phyloP scores from a whole-genome alignment of 176 grass and related monocot species.

The Paspalum vaginatum region DNA sequence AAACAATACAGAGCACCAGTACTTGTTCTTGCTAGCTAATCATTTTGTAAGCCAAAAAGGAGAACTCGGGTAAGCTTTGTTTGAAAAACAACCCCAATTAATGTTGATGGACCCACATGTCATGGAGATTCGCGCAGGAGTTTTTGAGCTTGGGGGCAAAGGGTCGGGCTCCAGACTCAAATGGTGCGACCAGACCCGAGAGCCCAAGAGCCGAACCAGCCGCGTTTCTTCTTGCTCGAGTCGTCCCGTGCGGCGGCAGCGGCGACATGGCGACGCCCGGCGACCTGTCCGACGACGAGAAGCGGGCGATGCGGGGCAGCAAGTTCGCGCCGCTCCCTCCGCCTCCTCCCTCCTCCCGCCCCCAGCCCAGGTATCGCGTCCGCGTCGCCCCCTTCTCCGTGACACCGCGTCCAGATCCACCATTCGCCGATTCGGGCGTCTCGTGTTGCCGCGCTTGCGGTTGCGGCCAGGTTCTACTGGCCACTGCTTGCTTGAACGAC shows the following conservation, averaged over 20 bases:
- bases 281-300: conserved; percentile 76
- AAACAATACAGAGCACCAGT: too few species aligned
- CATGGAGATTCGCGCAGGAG: too few species aligned
- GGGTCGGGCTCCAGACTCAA: too few species aligned
- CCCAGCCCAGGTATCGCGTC: conserved; percentile 54
- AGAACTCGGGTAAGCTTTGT: too few species aligned
- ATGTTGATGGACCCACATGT: too few species aligned
- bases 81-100: too few species aligned
- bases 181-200: background rate
- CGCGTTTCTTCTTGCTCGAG: background rate
- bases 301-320: conserved; percentile 77
- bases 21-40: too few species aligned
- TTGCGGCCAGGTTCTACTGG: background rate
- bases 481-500: background rate
- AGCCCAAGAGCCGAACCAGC: background rate
- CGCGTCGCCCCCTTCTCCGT: background rate
- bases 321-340: conserved; percentile 86
- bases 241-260: background rate
- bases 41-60: too few species aligned
- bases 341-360: conserved; percentile 36
- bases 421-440: background rate
- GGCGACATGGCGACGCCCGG: conserved; percentile 57
- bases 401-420: conserved; percentile 8
- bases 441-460: background rate
- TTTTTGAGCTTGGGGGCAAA: too few species aligned